Evolutionary conservation across 1,139 yeast genomes (phyloP).

Genomic region (Hyphopichia buzzinii): DNA sequence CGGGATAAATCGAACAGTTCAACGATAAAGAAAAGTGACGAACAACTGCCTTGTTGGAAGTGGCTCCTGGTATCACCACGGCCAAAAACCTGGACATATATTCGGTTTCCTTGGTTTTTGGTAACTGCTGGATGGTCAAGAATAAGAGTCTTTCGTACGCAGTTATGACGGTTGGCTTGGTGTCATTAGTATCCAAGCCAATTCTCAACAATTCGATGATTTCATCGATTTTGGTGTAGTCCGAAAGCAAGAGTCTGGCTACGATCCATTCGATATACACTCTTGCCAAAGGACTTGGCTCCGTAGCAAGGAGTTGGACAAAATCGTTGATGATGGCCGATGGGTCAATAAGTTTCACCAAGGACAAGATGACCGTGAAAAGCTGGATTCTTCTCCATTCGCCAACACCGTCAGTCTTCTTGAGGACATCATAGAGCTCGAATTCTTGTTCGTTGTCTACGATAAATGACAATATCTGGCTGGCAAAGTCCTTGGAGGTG

Average conservation of each 20-base stretch:
- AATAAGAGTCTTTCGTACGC: constrained; percentile 62
- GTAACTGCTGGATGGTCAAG: constrained; percentile 48
- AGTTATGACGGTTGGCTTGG: constrained; percentile 54
- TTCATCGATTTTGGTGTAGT: constrained; percentile 13
- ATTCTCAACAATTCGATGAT: constrained; percentile 19
- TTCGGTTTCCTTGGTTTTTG: constrained; percentile 18
- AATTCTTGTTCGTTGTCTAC: constrained; percentile 38
- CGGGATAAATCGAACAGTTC: constrained; percentile 52
- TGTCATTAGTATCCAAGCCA: constrained; percentile 12
- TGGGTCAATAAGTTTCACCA: constrained; percentile 20
- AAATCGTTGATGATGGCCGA: background rate
- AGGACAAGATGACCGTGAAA: constrained; percentile 49
- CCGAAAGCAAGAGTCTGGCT: constrained; percentile 34
- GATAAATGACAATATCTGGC: constrained; percentile 39
- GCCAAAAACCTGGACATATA: constrained; percentile 21
- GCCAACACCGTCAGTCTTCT: constrained; percentile 63
- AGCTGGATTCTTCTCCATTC: constrained; percentile 64
- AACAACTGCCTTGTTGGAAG: constrained; percentile 77
- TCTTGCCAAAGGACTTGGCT: constrained; percentile 77
- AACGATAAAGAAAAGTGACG: constrained; percentile 84
- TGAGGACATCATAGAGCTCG: constrained; percentile 47
- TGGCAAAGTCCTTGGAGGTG: constrained; percentile 32
- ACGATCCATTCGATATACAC: constrained; percentile 78
- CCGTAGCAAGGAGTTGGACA: constrained; percentile 29
- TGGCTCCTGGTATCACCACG: constrained; percentile 60